Percentiles rank a stretch among this genome's conserved stretches.
These are phyloP conservation scores for Boechera retrofracta DNA, from an alignment of 345 rosid species.

Conservation along the genomic window DNA sequence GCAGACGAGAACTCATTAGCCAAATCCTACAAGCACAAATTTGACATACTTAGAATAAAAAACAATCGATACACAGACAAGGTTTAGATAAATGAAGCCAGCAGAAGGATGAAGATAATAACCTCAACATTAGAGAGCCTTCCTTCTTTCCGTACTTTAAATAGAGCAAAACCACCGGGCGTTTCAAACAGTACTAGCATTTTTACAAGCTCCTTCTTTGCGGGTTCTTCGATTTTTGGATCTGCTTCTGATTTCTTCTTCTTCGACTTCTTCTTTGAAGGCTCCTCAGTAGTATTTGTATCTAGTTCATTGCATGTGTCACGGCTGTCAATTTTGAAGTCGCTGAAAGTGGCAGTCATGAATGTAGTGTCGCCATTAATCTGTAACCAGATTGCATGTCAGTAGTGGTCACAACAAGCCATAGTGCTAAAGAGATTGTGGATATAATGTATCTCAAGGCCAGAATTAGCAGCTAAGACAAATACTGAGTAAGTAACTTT, in stretches of 20 bases:
- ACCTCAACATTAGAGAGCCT: constrained; percentile 81
- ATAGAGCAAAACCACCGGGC: constrained; percentile 61
- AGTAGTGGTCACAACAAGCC: constrained; percentile 20
- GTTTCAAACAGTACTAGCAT: constrained; percentile 42
- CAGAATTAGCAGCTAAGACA: background rate
- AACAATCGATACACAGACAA: background rate
- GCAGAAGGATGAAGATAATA: background rate
- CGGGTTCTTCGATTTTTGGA: constrained; percentile 41
- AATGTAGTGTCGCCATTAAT: constrained; percentile 94
- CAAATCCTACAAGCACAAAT: constrained; percentile 53
- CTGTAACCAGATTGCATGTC: constrained; percentile 51
- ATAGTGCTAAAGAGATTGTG: background rate
- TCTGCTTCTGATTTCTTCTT: constrained; percentile 47
- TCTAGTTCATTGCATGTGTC: too few relatives aligned
- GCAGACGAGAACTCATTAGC: constrained; percentile 59
- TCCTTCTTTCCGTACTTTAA: constrained; percentile 75
- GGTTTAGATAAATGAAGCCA: background rate
- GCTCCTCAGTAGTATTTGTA: constrained; percentile 70
- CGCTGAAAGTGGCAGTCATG: constrained; percentile 87
- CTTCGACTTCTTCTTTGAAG: constrained; percentile 47
- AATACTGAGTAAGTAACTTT: background rate
- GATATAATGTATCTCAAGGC: constrained; percentile 4
- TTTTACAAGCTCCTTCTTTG: constrained; percentile 32
- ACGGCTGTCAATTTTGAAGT: constrained; percentile 85
- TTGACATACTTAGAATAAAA: background rate